Evolutionary conservation across 1,284 basidiomycete species (phyloP), one percentile per base, ranked within the genome.

Genomic region (Limonomyces culmigenus): DNA sequence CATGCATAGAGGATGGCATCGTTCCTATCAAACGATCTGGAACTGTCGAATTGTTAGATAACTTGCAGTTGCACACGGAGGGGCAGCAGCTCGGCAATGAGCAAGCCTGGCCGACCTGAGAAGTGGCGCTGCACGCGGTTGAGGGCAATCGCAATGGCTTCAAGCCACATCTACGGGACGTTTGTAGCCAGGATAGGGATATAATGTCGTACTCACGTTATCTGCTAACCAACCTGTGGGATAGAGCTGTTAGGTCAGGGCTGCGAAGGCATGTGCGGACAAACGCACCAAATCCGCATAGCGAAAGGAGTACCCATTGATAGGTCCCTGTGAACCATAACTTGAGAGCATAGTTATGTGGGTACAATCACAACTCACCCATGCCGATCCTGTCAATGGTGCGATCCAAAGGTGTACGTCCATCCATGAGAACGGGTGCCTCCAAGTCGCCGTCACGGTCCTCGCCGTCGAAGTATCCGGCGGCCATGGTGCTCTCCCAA

Each of bases 61-160:
- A 3, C 5, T 8, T 21, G 35, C 32, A 16, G 33, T 18, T 4
- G 37, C 32, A 11, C 13, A 21, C 21, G 11, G 15, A 35, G 11
- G 11, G n/a, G n/a, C 5, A 29, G 17, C 29, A 20, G 20, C 4
- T 39, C 29, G 14, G 17, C 19, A 12, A 33, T 21, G 34, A 27
- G 29, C 23, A 11, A 32, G 21, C 17, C 10, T 11, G 13, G 55
- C 67, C 50, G 51, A 81, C 83, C 61, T 45, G 63, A 59, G 52
- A 76, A 95, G 52, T 93, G 85, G 40, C 76, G 72, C 50, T 95
- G 89, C 6, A 97, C 80, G 38, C 92, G 69, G 10, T 93, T 93
- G 10, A 98, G 67, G 33, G 93, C 85, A 33, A 97, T 88, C 29
- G 91, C 87, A 20, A 85, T 59, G 15, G 77, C 75, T 65, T 87